phyloP scores from a whole-genome alignment of 2,329 filamentous ascomycete species.

The Apiospora phragmitis region DNA sequence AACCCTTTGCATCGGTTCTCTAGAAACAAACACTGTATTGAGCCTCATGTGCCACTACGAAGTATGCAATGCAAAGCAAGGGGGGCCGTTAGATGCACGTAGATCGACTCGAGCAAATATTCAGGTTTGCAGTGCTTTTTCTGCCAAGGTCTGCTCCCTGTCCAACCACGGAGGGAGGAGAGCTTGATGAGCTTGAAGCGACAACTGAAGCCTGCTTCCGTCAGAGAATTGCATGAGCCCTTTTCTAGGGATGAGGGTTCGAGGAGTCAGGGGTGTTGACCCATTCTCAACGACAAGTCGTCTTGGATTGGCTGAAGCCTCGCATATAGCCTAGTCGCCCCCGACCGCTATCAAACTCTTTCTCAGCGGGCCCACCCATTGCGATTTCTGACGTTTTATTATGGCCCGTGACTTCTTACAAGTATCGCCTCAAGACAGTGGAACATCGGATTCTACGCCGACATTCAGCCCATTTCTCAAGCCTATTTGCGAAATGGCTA shows the following conservation, averaged over 20 bases:
- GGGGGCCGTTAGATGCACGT: background rate
- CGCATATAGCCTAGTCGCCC: background rate
- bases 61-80: background rate
- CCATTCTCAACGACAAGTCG: slow-evolving; percentile 7
- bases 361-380: background rate
- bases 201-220: background rate
- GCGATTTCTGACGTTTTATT: slow-evolving; percentile 7
- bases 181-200: background rate
- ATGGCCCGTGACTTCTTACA: background rate
- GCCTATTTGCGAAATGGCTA: background rate
- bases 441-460: background rate
- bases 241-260: slow-evolving; percentile 6
- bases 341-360: slow-evolving; percentile 8
- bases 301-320: background rate
- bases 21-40: background rate
- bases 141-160: background rate
- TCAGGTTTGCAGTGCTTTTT: background rate
- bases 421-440: background rate
- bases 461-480: background rate
- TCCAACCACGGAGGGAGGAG: background rate
- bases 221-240: background rate
- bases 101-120: background rate
- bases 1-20: background rate
- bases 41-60: background rate
- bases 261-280: background rate